A percentile compares a stretch with the other conserved stretches of the same genome.
These are phyloP conservation scores for Theileria annulata DNA, from an alignment of 169 alveolate species.

Conservation along the genomic window DNA sequence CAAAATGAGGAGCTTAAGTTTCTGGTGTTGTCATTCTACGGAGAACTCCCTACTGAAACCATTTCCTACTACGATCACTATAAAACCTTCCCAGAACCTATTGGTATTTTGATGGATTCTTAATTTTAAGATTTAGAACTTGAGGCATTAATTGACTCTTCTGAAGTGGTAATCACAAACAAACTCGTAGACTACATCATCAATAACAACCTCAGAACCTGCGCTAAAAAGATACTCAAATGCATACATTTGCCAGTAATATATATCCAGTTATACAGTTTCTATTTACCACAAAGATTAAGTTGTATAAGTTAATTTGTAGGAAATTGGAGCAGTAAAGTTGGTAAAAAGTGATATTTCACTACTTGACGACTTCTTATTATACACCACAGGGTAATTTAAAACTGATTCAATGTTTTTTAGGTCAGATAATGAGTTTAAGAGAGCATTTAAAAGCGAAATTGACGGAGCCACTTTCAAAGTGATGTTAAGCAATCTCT, in stretches of 20 bases:
- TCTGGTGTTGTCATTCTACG: neutral
- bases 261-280: neutral
- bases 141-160: constrained; percentile 16
- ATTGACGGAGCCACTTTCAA: constrained; percentile 25
- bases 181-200: constrained; percentile 53
- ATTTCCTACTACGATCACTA: neutral
- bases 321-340: constrained; percentile 46
- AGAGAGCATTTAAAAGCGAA: constrained; percentile 36
- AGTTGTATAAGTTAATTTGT: neutral
- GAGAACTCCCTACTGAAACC: neutral
- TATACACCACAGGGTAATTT: constrained; percentile 53
- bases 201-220: constrained; percentile 28
- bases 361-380: constrained; percentile 40
- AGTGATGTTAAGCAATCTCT: constrained; percentile 26
- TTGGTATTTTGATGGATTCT: neutral
- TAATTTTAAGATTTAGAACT: constrained; percentile 20
- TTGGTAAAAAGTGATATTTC: constrained; percentile 24
- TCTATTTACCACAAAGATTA: neutral
- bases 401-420: neutral
- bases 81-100: neutral
- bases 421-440: constrained; percentile 32
- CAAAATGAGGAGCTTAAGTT: neutral
- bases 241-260: constrained; percentile 51
- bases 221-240: constrained; percentile 51
- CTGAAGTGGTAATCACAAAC: constrained; percentile 33